Evolutionary conservation across 352 stramenopile genomes (phyloP).

Genomic region (Pythium monospermum): DNA sequence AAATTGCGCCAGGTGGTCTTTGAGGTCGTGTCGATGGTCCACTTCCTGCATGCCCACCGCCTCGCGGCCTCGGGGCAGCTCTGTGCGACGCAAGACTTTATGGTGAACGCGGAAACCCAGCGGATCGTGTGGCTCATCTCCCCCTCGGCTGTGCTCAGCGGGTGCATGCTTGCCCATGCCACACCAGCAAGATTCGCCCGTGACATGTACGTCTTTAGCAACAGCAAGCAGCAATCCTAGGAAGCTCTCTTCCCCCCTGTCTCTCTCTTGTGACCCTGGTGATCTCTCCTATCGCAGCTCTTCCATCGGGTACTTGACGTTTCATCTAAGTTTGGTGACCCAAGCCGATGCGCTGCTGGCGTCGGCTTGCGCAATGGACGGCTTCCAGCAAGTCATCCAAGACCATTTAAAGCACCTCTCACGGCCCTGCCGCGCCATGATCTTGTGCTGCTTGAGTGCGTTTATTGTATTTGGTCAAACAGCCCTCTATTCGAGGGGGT

Average conservation of each 20-base stretch:
- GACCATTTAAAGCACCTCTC: conserved; percentile 48
- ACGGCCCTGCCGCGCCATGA: conserved; percentile 28
- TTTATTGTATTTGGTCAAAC: not conserved
- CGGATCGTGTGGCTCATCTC: conserved; percentile 39
- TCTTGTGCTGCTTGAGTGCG: conserved; percentile 52
- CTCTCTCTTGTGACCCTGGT: no score
- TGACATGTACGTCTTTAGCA: conserved; percentile 38
- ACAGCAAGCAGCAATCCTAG: no score
- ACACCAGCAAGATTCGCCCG: conserved; percentile 30
- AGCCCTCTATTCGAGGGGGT: not conserved
- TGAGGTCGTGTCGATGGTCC: conserved; percentile 42
- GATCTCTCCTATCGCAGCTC: conserved; percentile 17
- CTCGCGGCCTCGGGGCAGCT: conserved; percentile 51
- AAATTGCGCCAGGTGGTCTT: conserved; percentile 43
- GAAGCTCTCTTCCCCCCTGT: no score
- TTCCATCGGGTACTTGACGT: conserved; percentile 56
- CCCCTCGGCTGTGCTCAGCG: conserved; percentile 37
- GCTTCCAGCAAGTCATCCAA: conserved; percentile 38
- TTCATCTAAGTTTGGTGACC: conserved; percentile 48
- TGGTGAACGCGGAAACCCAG: conserved; percentile 33
- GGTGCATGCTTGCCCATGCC: conserved; percentile 38
- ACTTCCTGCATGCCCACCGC: conserved; percentile 54
- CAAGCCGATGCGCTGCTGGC: conserved; percentile 8
- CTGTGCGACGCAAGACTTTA: conserved; percentile 31
- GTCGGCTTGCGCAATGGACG: conserved; percentile 6